Evolutionary conservation across 2,329 filamentous ascomycete species (phyloP).

Genomic region (Thyridium curvatum): DNA sequence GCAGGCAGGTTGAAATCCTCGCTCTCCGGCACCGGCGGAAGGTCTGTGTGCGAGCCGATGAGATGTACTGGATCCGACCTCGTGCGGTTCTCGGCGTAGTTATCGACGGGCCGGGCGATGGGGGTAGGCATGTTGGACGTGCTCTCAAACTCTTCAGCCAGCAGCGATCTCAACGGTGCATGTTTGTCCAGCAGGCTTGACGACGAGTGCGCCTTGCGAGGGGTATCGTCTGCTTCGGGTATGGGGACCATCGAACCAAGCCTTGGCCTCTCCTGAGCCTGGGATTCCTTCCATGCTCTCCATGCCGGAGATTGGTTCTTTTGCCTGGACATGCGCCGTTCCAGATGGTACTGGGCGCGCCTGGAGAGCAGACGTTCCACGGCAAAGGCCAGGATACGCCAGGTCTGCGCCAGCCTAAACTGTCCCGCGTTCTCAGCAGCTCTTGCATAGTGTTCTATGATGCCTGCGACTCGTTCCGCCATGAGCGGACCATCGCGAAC

Average conservation of each 20-base stretch:
- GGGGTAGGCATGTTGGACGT: conserved; percentile 59
- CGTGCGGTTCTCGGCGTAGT: conserved; percentile 14
- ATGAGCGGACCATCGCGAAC: conserved; percentile 28
- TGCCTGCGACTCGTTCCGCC: conserved; percentile 38
- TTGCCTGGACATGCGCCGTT: conserved; percentile 36
- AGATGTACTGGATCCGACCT: no score
- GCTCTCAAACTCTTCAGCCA: conserved; percentile 52
- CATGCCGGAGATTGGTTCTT: conserved; percentile 16
- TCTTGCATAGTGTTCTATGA: conserved; percentile 50
- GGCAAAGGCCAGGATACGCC: conserved; percentile 54
- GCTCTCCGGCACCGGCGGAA: conserved; percentile 44
- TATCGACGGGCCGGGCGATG: conserved; percentile 43
- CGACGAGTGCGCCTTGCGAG: conserved; percentile 24
- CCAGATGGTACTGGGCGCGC: conserved; percentile 51
- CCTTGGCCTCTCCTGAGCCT: not conserved
- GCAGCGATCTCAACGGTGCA: conserved; percentile 33
- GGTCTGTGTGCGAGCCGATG: conserved; percentile 3
- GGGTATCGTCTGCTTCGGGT: conserved; percentile 28
- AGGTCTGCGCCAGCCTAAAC: conserved; percentile 58
- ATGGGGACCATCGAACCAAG: conserved; percentile 8
- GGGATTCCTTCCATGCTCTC: not conserved
- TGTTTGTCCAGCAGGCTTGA: conserved; percentile 25
- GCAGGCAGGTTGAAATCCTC: conserved; percentile 45
- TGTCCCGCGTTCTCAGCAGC: conserved; percentile 50
- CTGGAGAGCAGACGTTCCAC: conserved; percentile 46